phyloP scores from a whole-genome alignment of 1,139 yeast genomes.

The Suhomyces anneliseae region DNA sequence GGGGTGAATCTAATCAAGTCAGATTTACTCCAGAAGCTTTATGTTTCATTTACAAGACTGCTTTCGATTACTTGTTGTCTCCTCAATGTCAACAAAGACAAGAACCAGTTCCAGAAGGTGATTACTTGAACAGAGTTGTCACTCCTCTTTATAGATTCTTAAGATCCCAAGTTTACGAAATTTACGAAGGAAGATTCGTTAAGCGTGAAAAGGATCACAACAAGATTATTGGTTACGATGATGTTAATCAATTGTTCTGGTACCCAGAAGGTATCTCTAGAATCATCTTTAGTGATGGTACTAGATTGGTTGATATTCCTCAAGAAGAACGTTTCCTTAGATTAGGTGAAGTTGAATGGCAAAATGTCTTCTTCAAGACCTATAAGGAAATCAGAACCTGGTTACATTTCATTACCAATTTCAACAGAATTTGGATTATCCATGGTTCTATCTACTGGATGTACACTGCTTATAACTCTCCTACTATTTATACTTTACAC shows the following conservation, averaged over 20 bases:
- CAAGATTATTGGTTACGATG: conserved; percentile 94
- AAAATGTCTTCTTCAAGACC: conserved; percentile 90
- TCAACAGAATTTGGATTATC: conserved; percentile 96
- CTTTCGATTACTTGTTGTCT: conserved; percentile 81
- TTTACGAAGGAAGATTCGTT: conserved; percentile 90
- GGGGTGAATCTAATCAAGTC: conserved; percentile 99
- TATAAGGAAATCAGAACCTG: conserved; percentile 96
- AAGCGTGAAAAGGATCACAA: conserved; percentile 98
- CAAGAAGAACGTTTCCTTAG: conserved; percentile 84
- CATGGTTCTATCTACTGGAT: conserved; percentile 92
- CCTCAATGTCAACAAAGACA: conserved; percentile 88
- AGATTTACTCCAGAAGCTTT: conserved; percentile 92
- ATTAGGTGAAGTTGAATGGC: conserved; percentile 93
- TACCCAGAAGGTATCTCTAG: conserved; percentile 98
- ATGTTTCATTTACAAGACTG: conserved; percentile 92
- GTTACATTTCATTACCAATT: conserved; percentile 94
- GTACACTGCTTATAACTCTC: conserved; percentile 91
- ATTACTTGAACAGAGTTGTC: conserved; percentile 84
- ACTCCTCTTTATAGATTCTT: conserved; percentile 90
- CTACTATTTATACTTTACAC: conserved; percentile 83
- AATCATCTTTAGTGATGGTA: conserved; percentile 86
- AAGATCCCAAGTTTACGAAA: conserved; percentile 94
- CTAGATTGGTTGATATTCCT: conserved; percentile 88
- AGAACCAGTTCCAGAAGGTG: conserved; percentile 96
- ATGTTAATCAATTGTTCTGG: conserved; percentile 98